Evolutionary conservation across 129 eudicot species (phyloP), one percentile per base, ranked within the genome.

Genomic region (Flaveria sonorensis): DNA sequence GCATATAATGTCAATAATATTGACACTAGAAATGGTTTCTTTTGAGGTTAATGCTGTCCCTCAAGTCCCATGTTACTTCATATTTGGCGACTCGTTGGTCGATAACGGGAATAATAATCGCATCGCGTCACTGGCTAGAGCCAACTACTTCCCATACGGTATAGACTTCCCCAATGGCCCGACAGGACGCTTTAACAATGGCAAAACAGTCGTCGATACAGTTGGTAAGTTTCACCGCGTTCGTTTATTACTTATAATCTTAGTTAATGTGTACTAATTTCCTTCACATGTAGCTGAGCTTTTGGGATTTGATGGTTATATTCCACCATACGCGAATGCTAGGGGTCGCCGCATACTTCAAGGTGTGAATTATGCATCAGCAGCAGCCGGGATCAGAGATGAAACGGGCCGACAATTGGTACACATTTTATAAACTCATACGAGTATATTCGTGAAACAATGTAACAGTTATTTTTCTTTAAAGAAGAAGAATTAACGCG

Each of bases 371-470:
- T 91, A 87, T 68, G 97, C 95, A 12, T 91, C 97, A 26, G 97
- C 95, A 55, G 95, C 97, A 4, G 95, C 97, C 28, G 97, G 97
- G 79, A 88, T 91, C 23, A 72, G 94, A 81, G 81, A 78, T 0
- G 97, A 91, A 88, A 91, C 97, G 0, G 97, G 97, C 70, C 89
- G 74, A 63, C 97, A 91, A 78, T 77, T 91, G 88, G 94, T 91
- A 88, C 42, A 1, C 36, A 23, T 71, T 24, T 18, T 70, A 26
- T 39, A 19, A 67, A 13, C 13, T 36, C 55, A 55, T 42, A 10
- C 56, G 32, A 57, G 15, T n/a, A 20, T 24, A 16, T 20, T 62
- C 21, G 10, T 0, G 26, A 47, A 30, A 14, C 43, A 28, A 12
- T 62, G 1, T 13, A 26, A 12, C 10, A 13, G 18, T 26, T 61